Conservation (phyloP, 441 rosid genomes). For the Brassica hybrid region DNA sequence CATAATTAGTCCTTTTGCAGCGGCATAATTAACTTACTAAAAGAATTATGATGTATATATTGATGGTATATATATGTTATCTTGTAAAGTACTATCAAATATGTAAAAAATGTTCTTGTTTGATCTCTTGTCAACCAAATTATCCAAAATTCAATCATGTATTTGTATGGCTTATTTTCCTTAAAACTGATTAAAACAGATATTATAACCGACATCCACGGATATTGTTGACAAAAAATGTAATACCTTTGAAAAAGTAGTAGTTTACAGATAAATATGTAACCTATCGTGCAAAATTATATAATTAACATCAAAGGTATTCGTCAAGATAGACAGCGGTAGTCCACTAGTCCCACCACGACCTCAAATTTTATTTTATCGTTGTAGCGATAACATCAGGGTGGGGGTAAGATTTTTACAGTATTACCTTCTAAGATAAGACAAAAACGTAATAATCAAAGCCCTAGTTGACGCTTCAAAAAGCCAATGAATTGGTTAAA, state of each 20-base stretch:
- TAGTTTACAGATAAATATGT: not conserved
- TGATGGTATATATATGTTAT: not conserved
- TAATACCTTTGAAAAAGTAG: not conserved
- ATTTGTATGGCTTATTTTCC: not conserved
- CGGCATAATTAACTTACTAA: not conserved
- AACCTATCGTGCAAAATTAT: not conserved
- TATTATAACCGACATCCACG: not conserved
- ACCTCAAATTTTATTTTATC: too few relatives aligned
- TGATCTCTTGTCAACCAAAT: not conserved
- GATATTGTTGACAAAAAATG: not conserved
- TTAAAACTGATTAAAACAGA: not conserved
- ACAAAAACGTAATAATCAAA: not conserved
- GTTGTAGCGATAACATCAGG: constrained; percentile 2
- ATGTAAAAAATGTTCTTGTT: not conserved
- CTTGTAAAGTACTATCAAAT: not conserved
- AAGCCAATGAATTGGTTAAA: not conserved
- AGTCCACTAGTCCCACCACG: too few relatives aligned
- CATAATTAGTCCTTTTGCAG: not conserved
- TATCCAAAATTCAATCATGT: not conserved
- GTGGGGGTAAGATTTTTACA: not conserved
- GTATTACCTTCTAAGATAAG: constrained; percentile 31
- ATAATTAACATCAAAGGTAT: too few relatives aligned
- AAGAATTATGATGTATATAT: not conserved
- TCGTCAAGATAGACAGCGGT: too few relatives aligned
- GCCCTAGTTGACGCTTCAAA: not conserved